These are phyloP conservation scores for Austroboletus sp. DNA, from an alignment of 1,284 basidiomycete species.

Conservation along the genomic window DNA sequence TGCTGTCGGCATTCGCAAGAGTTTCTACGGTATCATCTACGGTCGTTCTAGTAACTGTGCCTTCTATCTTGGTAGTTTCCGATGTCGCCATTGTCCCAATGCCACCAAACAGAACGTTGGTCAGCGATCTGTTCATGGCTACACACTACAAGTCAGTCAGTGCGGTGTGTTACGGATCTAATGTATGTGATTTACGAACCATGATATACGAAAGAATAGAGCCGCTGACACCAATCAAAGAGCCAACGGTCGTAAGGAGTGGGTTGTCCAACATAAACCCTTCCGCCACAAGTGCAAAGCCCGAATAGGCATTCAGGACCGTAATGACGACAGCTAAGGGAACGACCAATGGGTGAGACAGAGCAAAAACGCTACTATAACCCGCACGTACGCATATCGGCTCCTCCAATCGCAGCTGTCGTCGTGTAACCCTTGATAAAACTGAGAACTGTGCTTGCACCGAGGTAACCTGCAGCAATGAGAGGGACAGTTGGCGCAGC, in stretches of 20 bases:
- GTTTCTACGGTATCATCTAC: conserved; percentile 75
- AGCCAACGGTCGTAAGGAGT: conserved; percentile 71
- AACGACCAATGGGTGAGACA: background rate
- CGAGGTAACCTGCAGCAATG: conserved; percentile 69
- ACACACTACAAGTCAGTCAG: conserved; percentile 54
- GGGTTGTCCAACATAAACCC: conserved; percentile 85
- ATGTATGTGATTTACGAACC: conserved; percentile 41
- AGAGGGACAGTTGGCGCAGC: conserved; percentile 62
- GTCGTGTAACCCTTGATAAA: conserved; percentile 81
- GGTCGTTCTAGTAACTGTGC: conserved; percentile 66
- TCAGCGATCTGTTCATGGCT: conserved; percentile 78
- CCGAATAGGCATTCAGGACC: conserved; percentile 81
- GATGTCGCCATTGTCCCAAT: conserved; percentile 52
- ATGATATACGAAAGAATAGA: conserved; percentile 88
- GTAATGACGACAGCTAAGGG: conserved; percentile 74
- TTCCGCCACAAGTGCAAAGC: conserved; percentile 89
- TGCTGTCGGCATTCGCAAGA: conserved; percentile 68
- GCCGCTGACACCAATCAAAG: conserved; percentile 78
- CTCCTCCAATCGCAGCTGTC: conserved; percentile 79
- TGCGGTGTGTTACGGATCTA: conserved; percentile 2
- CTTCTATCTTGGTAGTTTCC: conserved; percentile 69
- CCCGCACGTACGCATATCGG: conserved; percentile 74
- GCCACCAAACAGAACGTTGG: conserved; percentile 76
- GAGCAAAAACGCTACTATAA: background rate
- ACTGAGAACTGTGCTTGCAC: conserved; percentile 64